phyloP scores from a whole-genome alignment of 352 stramenopile genomes.

The Aphanomyces stellatus region DNA sequence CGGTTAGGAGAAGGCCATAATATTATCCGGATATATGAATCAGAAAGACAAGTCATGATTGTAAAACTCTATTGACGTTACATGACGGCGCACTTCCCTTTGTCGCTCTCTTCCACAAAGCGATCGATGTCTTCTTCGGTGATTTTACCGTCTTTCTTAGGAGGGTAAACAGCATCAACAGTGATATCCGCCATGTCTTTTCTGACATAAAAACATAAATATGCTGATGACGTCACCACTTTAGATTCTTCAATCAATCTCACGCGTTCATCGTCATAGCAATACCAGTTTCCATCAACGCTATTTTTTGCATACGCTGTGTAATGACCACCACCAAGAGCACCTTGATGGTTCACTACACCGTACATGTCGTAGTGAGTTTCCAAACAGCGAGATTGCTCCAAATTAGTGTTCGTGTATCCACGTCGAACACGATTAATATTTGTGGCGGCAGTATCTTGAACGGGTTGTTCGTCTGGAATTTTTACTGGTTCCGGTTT shows the following conservation, averaged over 20 bases:
- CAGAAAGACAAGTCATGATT: no score
- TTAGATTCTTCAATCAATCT: conserved; percentile 80
- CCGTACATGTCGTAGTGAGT: conserved; percentile 85
- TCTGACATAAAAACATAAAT: conserved; percentile 89
- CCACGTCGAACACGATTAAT: conserved; percentile 30
- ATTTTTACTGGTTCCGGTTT: not conserved
- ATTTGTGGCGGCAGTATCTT: not conserved
- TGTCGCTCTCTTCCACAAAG: conserved; percentile 76
- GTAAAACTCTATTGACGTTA: no score
- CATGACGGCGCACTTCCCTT: conserved; percentile 77
- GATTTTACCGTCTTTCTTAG: conserved; percentile 73
- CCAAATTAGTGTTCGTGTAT: conserved; percentile 85
- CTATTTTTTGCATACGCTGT: conserved; percentile 86
- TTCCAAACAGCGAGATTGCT: conserved; percentile 77
- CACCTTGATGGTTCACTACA: conserved; percentile 83
- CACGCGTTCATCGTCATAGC: conserved; percentile 84
- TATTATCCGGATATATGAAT: not conserved
- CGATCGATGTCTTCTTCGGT: conserved; percentile 85
- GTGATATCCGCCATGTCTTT: conserved; percentile 79
- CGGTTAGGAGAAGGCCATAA: not conserved
- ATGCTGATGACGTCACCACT: conserved; percentile 77
- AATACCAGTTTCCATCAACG: conserved; percentile 85
- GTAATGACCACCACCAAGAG: conserved; percentile 80
- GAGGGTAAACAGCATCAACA: conserved; percentile 79
- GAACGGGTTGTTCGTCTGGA: not conserved